Evolutionary conservation across 1,284 basidiomycete genomes (phyloP).

Genomic region (Heterobasidion parviporum): DNA sequence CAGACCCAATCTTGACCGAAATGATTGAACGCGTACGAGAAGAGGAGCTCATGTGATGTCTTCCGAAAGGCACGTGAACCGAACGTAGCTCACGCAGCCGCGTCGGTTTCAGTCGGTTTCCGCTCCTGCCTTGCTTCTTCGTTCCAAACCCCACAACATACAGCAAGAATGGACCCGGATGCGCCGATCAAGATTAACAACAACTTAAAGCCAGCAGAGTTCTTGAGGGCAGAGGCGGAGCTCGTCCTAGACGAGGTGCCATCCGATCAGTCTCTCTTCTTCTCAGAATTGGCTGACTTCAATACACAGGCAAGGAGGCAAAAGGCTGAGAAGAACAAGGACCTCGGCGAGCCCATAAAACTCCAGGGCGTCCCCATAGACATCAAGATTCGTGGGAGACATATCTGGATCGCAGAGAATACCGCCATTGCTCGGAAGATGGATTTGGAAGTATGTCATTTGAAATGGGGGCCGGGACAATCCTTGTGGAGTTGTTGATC

Average conservation of each 20-base stretch:
- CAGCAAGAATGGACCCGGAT: too few relatives aligned
- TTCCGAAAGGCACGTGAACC: too few relatives aligned
- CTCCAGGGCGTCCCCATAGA: conserved; percentile 70
- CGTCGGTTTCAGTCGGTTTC: too few relatives aligned
- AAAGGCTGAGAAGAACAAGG: conserved; percentile 67
- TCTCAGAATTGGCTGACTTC: not conserved
- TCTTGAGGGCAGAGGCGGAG: conserved; percentile 42
- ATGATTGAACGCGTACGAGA: too few relatives aligned
- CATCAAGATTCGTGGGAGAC: conserved; percentile 52
- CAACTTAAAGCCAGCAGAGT: conserved; percentile 4
- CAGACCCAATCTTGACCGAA: too few relatives aligned
- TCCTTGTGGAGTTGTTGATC: too few relatives aligned
- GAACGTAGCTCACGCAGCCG: too few relatives aligned
- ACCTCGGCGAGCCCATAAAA: conserved; percentile 70
- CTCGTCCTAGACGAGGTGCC: conserved; percentile 28
- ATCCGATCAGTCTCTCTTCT: conserved; percentile 5
- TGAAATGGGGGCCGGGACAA: not conserved
- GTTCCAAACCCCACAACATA: too few relatives aligned
- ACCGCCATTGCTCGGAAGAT: conserved; percentile 67
- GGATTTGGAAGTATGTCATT: conserved; percentile 55
- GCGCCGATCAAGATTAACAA: not conserved
- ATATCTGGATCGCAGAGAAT: conserved; percentile 84
- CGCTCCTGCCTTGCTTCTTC: too few relatives aligned
- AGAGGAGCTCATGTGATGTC: too few relatives aligned
- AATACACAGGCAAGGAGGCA: conserved; percentile 48